Conservation (phyloP, 225 moss, liverwort and hornwort genomes). For the Lunularia cruciata region DNA sequence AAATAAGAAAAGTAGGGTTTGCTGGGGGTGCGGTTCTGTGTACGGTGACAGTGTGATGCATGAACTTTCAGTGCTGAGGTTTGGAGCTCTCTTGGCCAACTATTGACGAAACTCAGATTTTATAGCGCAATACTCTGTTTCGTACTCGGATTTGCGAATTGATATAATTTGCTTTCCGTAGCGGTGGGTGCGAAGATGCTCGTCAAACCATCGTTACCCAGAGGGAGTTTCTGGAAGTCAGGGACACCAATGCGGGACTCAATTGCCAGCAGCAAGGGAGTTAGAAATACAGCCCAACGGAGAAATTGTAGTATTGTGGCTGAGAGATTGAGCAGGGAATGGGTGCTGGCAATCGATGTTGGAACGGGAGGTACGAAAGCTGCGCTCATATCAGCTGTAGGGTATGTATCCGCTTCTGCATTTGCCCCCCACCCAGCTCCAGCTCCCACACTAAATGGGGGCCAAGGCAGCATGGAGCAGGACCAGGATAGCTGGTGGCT, state of each 20-base stretch:
- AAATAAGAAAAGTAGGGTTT: no score
- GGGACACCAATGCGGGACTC: neutral
- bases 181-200: constrained; percentile 9
- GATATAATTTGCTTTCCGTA: no score
- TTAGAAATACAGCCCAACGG: neutral
- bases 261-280: neutral
- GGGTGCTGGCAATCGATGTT: constrained; percentile 86
- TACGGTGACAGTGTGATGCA: no score
- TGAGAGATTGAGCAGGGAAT: constrained; percentile 41
- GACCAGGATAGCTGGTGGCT: constrained; percentile 82
- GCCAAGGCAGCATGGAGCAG: constrained; percentile 79
- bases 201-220: neutral
- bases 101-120: no score
- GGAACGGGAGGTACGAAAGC: constrained; percentile 95
- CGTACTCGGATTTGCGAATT: no score
- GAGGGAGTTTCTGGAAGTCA: neutral
- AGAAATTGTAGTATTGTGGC: neutral
- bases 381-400: constrained; percentile 64
- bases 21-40: no score
- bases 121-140: no score
- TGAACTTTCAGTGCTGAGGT: no score
- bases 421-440: constrained; percentile 64
- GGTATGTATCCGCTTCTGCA: constrained; percentile 64
- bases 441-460: constrained; percentile 54
- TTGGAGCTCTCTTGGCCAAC: no score